phyloP scores from a whole-genome alignment of 129 eudicot species.

The Heracleum sosnowskyi region DNA sequence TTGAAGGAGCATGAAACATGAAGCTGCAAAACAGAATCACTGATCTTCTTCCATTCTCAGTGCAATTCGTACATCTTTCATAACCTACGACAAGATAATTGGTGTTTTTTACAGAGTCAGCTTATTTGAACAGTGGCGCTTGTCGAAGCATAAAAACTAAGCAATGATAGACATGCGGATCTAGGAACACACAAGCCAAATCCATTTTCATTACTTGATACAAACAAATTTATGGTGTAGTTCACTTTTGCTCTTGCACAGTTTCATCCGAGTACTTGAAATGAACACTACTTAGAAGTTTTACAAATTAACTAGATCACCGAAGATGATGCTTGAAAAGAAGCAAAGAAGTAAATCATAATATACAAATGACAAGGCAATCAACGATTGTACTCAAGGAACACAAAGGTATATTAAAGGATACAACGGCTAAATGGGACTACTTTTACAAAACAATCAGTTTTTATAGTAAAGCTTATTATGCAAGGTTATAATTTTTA shows the following conservation, averaged over 20 bases:
- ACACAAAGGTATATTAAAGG: not conserved
- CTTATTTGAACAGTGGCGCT: not conserved
- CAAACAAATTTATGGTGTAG: not conserved
- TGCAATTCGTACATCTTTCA: not conserved
- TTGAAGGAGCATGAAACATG: not conserved
- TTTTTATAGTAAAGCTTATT: no score
- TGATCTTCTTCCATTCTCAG: not conserved
- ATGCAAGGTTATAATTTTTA: not conserved
- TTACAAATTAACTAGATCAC: not conserved
- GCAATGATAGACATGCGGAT: not conserved
- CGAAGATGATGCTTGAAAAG: not conserved
- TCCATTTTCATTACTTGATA: no score
- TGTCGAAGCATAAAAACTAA: not conserved
- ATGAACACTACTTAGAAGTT: not conserved
- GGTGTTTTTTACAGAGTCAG: not conserved
- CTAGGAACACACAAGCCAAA: not conserved
- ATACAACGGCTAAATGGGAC: not conserved
- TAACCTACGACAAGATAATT: not conserved
- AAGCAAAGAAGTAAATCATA: not conserved
- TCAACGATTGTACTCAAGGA: not conserved
- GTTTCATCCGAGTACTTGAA: not conserved
- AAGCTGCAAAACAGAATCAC: not conserved
- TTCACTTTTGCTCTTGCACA: not conserved
- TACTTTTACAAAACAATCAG: not conserved
- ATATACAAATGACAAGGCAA: not conserved